Base-by-base conservation (phyloP, 2,329 filamentous ascomycete genomes). In the Shiraia sp. region DNA sequence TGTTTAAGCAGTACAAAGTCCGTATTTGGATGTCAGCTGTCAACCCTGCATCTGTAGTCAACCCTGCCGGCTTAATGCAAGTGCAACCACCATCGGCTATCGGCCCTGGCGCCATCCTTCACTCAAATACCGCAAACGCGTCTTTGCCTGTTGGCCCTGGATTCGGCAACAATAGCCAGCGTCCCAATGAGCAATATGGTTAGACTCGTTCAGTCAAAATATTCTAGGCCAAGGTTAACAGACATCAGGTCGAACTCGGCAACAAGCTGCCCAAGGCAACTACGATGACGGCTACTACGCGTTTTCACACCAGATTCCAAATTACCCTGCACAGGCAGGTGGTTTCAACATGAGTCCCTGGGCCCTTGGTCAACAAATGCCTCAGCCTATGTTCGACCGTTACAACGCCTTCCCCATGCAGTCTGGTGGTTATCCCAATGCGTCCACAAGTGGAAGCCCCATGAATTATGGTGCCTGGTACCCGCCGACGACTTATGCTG, bases 1-100 rank as follows among this genome's bases (percentile, higher is more conserved):
- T 99, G 10, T 99, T 97, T 80, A 97, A 97, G 73, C 92, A 97
- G 49, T 99, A 97, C 79, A 99, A 99, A 76, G 96, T 92, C 15
- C 84, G 95, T 57, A 99, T 99, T 61, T 99, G 93, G 93, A 96
- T 99, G 89, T 97, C 92, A 4, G 93, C 93, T 3, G 95, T 99
- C 70, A 99, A 99, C 66, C 93, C 93, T 6, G 93, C 92, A 4
- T 96, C 92, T 0, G 96, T 97, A 69, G 60, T 68, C 25, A 67
- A 66, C 32, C 64, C 65, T 9, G 59, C 62, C 3, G 64, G 63
- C n/a, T 32, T 57, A 15, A 55, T 57, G 28, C 60, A 66, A 16
- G 54, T 69, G 6, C 61, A 59, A 13, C 67, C 66, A 10, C 68
- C 68, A 2, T 68, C 68, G 16, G 67, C 63, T 6, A 66, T 69